phyloP scores from a whole-genome alignment of 371 early-diverging fungal species.

The Zychaea mexicana region DNA sequence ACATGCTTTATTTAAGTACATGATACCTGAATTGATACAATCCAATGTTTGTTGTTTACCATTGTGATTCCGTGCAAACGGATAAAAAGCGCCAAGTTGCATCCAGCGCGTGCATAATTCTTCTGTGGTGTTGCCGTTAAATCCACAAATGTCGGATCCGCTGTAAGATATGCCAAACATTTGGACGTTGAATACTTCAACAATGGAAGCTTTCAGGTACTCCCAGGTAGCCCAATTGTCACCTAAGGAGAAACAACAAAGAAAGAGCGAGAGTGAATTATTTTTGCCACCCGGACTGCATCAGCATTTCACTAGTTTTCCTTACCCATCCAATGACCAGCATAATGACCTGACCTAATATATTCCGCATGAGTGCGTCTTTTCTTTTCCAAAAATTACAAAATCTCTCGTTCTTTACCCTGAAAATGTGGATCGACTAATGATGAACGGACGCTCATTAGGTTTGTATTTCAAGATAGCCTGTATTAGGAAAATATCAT shows the following conservation, averaged over 20 bases:
- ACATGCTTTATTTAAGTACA: too few relatives aligned
- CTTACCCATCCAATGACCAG: slow-evolving; percentile 66
- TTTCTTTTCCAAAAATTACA: neutral
- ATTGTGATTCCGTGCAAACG: slow-evolving; percentile 78
- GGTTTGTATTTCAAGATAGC: slow-evolving; percentile 33
- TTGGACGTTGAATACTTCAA: slow-evolving; percentile 65
- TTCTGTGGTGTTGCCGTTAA: slow-evolving; percentile 59
- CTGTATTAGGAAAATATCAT: slow-evolving; percentile 10
- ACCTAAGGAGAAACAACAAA: slow-evolving; percentile 31
- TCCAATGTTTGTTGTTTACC: too few relatives aligned
- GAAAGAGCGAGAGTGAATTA: neutral
- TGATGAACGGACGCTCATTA: slow-evolving; percentile 68
- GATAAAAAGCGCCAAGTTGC: slow-evolving; percentile 76
- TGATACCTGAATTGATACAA: too few relatives aligned
- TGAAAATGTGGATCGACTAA: slow-evolving; percentile 71
- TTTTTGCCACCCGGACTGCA: too few relatives aligned
- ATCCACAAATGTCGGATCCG: slow-evolving; percentile 78
- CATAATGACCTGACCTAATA: slow-evolving; percentile 54
- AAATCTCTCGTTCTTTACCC: slow-evolving; percentile 28
- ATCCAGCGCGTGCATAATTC: slow-evolving; percentile 72
- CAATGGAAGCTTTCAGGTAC: slow-evolving; percentile 56
- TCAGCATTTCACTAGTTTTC: too few relatives aligned
- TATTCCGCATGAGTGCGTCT: neutral
- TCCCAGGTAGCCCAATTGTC: slow-evolving; percentile 59
- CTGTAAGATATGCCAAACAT: slow-evolving; percentile 69